These are phyloP conservation scores for Anisogramma anomala DNA, from an alignment of 2,329 filamentous ascomycete genomes.

Conservation along the genomic window DNA sequence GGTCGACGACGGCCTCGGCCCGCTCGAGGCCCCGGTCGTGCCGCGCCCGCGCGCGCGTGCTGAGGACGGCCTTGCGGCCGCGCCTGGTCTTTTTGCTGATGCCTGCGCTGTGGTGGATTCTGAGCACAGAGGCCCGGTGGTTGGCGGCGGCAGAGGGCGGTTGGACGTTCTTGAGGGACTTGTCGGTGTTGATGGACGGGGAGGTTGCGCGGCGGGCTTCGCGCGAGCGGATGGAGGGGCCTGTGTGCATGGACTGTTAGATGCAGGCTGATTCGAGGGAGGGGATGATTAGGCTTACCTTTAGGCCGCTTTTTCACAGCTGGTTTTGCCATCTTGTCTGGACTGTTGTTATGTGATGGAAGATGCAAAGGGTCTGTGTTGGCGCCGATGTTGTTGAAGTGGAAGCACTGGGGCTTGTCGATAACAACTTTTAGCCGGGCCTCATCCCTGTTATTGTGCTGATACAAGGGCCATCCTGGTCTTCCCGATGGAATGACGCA, in stretches of 20 bases:
- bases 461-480: not conserved
- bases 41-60: conserved; percentile 41
- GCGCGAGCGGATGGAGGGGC: conserved; percentile 57
- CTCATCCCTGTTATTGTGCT: not conserved
- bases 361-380: conserved; percentile 1
- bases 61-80: conserved; percentile 41
- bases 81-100: conserved; percentile 55
- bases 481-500: too few relatives aligned
- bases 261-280: too few relatives aligned
- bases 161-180: conserved; percentile 52
- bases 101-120: conserved; percentile 54
- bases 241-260: conserved; percentile 26
- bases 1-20: conserved; percentile 48
- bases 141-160: conserved; percentile 37
- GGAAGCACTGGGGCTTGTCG: conserved; percentile 6
- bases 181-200: conserved; percentile 59
- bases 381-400: not conserved
- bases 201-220: conserved; percentile 62
- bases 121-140: conserved; percentile 54
- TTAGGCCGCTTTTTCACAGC: conserved; percentile 7
- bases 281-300: too few relatives aligned
- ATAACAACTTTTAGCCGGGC: conserved; percentile 4
- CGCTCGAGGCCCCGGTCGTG: conserved; percentile 47
- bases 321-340: conserved; percentile 11
- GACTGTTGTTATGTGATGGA: not conserved